These are phyloP conservation scores for Warburgia ugandensis DNA, from an alignment of 164 flowering plant genomes.

Conservation along the genomic window DNA sequence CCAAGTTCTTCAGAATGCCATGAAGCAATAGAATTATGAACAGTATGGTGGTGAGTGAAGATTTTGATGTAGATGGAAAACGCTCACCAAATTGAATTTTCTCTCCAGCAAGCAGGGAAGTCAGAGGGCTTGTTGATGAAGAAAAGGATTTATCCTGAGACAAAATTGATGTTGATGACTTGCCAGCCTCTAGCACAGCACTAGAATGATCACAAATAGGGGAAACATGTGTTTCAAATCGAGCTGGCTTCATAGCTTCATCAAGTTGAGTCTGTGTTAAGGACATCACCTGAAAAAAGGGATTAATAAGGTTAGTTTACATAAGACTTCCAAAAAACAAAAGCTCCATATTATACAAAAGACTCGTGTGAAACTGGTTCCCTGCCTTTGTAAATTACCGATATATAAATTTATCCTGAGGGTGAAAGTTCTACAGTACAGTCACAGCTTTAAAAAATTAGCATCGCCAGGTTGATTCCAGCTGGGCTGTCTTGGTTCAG, in stretches of 20 bases:
- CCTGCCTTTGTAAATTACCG: too few relatives aligned
- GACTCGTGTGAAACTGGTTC: too few relatives aligned
- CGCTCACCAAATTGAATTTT: slow-evolving; percentile 92
- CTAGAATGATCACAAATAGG: slow-evolving; percentile 43
- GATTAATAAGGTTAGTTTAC: too few relatives aligned
- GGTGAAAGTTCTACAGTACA: too few relatives aligned
- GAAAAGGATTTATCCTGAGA: slow-evolving; percentile 58
- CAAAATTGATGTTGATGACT: slow-evolving; percentile 50
- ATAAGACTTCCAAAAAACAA: too few relatives aligned
- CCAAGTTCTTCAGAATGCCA: background rate
- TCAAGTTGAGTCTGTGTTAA: slow-evolving; percentile 82
- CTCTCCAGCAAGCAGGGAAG: slow-evolving; percentile 89
- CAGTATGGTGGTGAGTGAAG: background rate
- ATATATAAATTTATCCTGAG: too few relatives aligned
- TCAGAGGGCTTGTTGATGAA: slow-evolving; percentile 62
- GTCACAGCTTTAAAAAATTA: too few relatives aligned
- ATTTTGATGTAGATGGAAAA: background rate
- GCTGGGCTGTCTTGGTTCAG: too few relatives aligned
- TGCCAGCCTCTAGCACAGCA: slow-evolving; percentile 33
- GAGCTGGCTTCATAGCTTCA: slow-evolving; percentile 80
- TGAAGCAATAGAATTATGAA: too few relatives aligned
- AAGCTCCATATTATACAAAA: too few relatives aligned
- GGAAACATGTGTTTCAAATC: slow-evolving; percentile 39
- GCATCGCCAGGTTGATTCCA: too few relatives aligned
- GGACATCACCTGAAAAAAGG: slow-evolving; percentile 62